Base-by-base conservation (phyloP, 352 stramenopile genomes). In the Phytophthora multivora region DNA sequence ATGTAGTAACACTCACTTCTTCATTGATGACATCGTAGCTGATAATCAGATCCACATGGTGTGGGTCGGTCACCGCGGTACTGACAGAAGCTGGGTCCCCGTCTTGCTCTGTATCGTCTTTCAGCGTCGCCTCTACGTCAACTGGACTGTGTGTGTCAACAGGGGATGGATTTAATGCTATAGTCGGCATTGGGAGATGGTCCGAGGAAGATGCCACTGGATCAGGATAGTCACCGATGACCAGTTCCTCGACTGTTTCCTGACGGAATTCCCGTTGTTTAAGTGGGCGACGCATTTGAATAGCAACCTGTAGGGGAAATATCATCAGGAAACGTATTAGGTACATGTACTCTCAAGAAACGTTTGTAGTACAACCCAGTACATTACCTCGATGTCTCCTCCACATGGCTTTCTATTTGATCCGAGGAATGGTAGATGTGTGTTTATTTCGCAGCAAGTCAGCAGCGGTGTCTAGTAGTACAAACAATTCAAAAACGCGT, bases 1-100 rank as follows among this genome's bases (percentile, higher is more conserved):
- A n/a, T 36, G 15, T 5, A 15, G 28, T 2, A 23, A 26, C 25
- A 23, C 43, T 51, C 53, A 93, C 85, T 79, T 94, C 86, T 71
- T 94, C 81, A 36, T 86, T 90, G 15, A 94, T 90, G 51, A 94
- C 83, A 51, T 94, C 86, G 70, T 94, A 94, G 70, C 86, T 94
- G 47, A 91, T 51, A 50, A 94, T 90, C 40, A 90, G 31, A 63
- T 93, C 83, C 10, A 89, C 49, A 61, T 86, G 60, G 36, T 91
- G 83, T 5, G 82, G 78, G 41, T 94, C 66, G 7, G 70, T 66
- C 6, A 59, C 3, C 2, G 49, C 35, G 26, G 26, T 13, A 23
- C 40, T 13, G 2, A 7, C 16, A 52, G 35, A 28, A 53, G n/a
- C 6, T 39, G 15, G 15, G 57, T 69, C 19, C 2, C 48, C 38